Base-by-base conservation (phyloP, 768 basidiomycete genomes). In the Amanita phalloides region DNA sequence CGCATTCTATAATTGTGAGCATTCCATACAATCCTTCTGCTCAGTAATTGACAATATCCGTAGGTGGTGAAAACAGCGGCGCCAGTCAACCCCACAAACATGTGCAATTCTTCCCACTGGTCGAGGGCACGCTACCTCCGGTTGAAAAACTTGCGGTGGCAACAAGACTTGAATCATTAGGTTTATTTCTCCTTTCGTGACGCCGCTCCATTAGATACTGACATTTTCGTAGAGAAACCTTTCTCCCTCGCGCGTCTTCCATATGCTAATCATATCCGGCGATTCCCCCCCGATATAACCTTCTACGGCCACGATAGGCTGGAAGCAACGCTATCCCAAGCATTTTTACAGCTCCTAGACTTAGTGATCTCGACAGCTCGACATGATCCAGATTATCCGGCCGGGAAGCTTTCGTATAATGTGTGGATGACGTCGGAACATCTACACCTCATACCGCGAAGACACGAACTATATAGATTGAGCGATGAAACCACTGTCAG, bases 41-140 rank as follows among this genome's bases (percentile, higher is more conserved):
- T 20, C 9, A 8, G 13, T n/a, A 9, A 36, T 26, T 21, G 17
- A 33, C 35, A 49, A 28, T 33, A 33, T 33, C 33, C 13, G 33
- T 33, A 13, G 88, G 87, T 57, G 89, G 89, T 5, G 72, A 79
- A 26, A 71, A 73, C 49, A 90, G 87, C 53, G 92, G 92, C 25
- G 91, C 93, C 9, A 92, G 90, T 62, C 93, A 96, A 67, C 72
- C 77, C 2, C 91, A 94, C 68, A 91, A 94, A 60, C 93, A 96
- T 62, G 57, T 94, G n/a, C 92, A 95, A 64, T 84, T 94, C 56
- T 66, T 94, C 32, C 84, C 89, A 32, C 61, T 79, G 14, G 75
- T 76, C 8, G 69, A 68, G 37, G 64, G 72, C 30, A 75, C 76
- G 33, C 85, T 81, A 1, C 86, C 88, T 11, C 93, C 93, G 0